Evolutionary conservation across 2,329 filamentous ascomycete species (phyloP).

Genomic region (Phaeosphaeria sp.): DNA sequence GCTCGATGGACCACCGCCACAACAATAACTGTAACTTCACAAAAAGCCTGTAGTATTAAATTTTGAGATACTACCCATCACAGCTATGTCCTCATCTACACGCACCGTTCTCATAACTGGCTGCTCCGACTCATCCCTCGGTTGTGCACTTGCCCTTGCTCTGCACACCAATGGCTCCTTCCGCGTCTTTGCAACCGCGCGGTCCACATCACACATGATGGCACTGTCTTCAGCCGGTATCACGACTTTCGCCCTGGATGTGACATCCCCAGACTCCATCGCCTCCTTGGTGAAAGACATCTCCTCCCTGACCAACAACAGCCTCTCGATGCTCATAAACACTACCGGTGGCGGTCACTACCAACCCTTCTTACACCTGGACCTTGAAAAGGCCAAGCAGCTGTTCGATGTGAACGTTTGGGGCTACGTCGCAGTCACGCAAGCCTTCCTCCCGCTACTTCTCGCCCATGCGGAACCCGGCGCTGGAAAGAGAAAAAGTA

Average conservation of each 20-base stretch:
- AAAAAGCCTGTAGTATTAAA: not conserved
- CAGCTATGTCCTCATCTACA: not conserved
- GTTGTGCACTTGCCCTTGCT: conserved; percentile 49
- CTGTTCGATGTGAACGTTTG: conserved; percentile 49
- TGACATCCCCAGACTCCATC: conserved; percentile 14
- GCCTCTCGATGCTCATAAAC: conserved; percentile 44
- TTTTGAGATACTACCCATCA: not conserved
- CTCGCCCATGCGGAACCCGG: conserved; percentile 6
- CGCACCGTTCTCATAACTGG: conserved; percentile 29
- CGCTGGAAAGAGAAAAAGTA: conserved; percentile 8
- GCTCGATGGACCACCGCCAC: not conserved
- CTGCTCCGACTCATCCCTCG: conserved; percentile 47
- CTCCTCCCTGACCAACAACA: conserved; percentile 7
- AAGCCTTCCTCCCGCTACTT: conserved; percentile 45
- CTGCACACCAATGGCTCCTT: conserved; percentile 44
- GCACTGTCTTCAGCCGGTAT: conserved; percentile 4
- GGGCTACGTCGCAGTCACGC: conserved; percentile 43
- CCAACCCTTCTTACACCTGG: conserved; percentile 40
- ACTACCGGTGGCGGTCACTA: conserved; percentile 48
- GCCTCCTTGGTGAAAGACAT: not conserved
- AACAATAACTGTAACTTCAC: not conserved
- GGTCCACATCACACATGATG: conserved; percentile 38
- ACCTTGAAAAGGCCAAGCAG: conserved; percentile 13
- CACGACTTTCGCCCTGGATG: conserved; percentile 9
- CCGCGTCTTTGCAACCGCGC: conserved; percentile 53